Evolutionary conservation across 495 filamentous ascomycete species (phyloP).

Genomic region (Tuber brumale): DNA sequence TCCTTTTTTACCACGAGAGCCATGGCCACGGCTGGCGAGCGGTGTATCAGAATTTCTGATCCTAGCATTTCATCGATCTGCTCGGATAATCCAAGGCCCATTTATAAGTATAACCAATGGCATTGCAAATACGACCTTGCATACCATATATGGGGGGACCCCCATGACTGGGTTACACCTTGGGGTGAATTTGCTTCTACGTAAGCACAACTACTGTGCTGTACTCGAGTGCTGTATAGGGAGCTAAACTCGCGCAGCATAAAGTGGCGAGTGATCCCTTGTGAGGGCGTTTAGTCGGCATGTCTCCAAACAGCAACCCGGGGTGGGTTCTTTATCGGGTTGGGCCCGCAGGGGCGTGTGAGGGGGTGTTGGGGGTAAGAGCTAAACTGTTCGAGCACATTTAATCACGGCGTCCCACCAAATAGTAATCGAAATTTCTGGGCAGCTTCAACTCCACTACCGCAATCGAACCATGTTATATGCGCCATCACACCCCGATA

Average conservation of each 20-base stretch:
- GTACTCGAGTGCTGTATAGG: neutral
- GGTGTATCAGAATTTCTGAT: neutral
- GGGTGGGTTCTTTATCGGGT: neutral
- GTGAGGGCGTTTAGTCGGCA: neutral
- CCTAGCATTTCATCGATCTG: neutral
- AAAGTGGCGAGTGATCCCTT: neutral
- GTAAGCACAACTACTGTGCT: neutral
- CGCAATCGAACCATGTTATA: neutral
- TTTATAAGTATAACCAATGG: neutral
- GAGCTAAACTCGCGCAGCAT: neutral
- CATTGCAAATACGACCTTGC: constrained; percentile 1
- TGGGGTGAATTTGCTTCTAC: neutral
- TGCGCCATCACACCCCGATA: neutral
- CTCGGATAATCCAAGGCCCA: neutral
- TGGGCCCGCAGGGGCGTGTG: neutral
- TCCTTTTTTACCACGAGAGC: neutral
- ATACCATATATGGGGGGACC: neutral
- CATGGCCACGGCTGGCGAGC: neutral
- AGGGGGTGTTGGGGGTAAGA: neutral
- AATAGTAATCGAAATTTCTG: neutral
- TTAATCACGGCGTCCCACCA: neutral
- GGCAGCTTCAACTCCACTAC: neutral
- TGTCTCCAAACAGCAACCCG: neutral
- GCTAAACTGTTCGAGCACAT: neutral
- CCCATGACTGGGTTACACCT: neutral